These are phyloP conservation scores for Yarrowia galli DNA, from an alignment of 1,139 yeast species.

Conservation along the genomic window DNA sequence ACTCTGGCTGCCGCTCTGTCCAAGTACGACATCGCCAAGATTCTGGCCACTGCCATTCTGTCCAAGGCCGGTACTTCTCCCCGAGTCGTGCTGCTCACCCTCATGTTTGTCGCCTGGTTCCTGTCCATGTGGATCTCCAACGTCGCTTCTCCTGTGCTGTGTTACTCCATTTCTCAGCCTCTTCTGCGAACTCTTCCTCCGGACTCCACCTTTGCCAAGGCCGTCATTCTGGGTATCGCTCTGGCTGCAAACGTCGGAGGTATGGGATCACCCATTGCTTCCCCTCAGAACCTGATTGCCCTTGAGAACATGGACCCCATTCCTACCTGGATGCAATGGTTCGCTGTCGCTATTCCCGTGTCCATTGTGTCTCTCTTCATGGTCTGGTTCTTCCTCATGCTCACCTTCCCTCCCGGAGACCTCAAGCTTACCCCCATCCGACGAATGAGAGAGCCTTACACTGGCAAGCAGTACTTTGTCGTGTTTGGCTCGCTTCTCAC, in stretches of 20 bases:
- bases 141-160: constrained; percentile 94
- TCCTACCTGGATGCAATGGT: constrained; percentile 97
- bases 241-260: constrained; percentile 93
- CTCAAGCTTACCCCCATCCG: constrained; percentile 68
- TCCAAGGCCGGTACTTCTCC: constrained; percentile 89
- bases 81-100: constrained; percentile 71
- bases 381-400: constrained; percentile 73
- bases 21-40: constrained; percentile 86
- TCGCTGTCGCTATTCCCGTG: constrained; percentile 83
- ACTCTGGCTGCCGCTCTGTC: constrained; percentile 93
- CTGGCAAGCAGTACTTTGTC: constrained; percentile 75
- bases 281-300: constrained; percentile 94
- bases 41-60: constrained; percentile 79
- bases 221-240: constrained; percentile 87
- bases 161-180: constrained; percentile 90
- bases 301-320: constrained; percentile 84
- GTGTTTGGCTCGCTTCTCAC: constrained; percentile 70
- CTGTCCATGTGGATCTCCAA: constrained; percentile 96
- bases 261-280: constrained; percentile 95
- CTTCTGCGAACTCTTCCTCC: constrained; percentile 81
- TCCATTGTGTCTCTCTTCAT: constrained; percentile 65
- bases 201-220: constrained; percentile 77
- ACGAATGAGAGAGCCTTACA: constrained; percentile 66
- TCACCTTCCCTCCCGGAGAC: constrained; percentile 70
- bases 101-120: constrained; percentile 84